Evolutionary conservation across 2,329 filamentous ascomycete genomes (phyloP), one percentile per base, ranked within the genome.

Genomic region (Colletotrichum tofieldiae): DNA sequence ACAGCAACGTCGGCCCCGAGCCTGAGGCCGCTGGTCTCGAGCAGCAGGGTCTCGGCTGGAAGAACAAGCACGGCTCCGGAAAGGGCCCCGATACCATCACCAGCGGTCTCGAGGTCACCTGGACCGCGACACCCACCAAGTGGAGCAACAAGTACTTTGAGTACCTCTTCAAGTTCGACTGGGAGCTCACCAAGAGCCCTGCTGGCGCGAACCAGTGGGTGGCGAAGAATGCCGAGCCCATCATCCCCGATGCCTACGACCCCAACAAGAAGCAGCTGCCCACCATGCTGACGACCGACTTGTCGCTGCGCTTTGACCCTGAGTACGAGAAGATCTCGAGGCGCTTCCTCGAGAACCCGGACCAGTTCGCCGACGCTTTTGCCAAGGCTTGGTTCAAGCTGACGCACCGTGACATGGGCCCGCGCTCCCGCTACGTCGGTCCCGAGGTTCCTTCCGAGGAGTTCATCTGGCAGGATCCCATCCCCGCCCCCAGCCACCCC

Each of bases 301-400:
- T 95, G 68, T 85, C 93, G 8, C 88, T 95, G 66, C 92, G 92
- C 76, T 88, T 89, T 79, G 93, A 95, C 78, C 90, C 92, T 2
- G 85, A 77, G 8, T 95, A 93, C 83, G 91, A 93, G 84, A 94
- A 94, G 89, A 93, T 95, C 78, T 89, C 91, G 20, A 89, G 91
- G 66, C 88, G 87, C 77, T 95, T 91, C 88, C 84, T 92, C 56
- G 88, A 90, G 75, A 84, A 95, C 82, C 91, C 91, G 1, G 87
- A 93, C 60, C 83, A 93, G 85, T 87, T 94, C 47, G 87, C 86
- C 69, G 90, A 94, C 73, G 91, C 88, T 9, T 95, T 95, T 78
- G 86, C 88, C 23, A 89, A 90, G 60, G 93, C 93, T 16, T 95
- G 93, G 93, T 95, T 94, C 89, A 95, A 95, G 89, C 88, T 95